These are phyloP conservation scores for Aureobasidium sp. DNA, from an alignment of 2,329 filamentous ascomycete genomes.

Conservation along the genomic window DNA sequence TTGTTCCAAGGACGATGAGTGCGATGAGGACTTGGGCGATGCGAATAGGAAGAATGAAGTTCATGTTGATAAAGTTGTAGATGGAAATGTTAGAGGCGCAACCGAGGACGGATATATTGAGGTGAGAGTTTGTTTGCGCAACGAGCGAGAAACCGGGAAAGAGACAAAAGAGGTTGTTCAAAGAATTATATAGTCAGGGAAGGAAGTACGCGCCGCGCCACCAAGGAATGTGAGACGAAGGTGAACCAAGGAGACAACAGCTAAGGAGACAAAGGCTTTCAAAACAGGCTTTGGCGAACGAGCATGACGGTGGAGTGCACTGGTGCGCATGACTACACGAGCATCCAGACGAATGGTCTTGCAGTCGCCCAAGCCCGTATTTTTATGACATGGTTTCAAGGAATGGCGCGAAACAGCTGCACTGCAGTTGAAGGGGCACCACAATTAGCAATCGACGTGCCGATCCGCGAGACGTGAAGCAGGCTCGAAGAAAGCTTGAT, in stretches of 20 bases:
- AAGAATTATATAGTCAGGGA: conserved; percentile 4
- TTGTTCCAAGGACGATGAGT: conserved; percentile 66
- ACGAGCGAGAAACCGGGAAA: not conserved
- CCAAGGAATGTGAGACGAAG: conserved; percentile 5
- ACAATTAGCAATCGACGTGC: not conserved
- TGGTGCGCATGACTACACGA: not conserved
- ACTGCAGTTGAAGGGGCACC: not conserved
- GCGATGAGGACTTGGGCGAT: conserved; percentile 58
- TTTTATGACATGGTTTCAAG: not conserved
- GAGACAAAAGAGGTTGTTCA: not conserved
- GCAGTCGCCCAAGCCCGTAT: not conserved
- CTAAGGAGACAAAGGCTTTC: not conserved
- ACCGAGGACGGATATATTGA: not conserved
- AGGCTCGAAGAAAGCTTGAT: not conserved
- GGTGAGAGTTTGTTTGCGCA: not conserved
- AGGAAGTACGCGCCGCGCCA: conserved; percentile 1
- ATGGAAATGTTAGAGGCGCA: not conserved
- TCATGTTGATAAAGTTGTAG: not conserved
- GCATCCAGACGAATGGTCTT: not conserved
- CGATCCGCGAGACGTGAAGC: not conserved
- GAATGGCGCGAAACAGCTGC: not conserved
- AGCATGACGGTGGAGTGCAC: not conserved
- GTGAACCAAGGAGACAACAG: not conserved
- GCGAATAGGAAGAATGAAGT: conserved; percentile 38
- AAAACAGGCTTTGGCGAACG: conserved; percentile 1